These are phyloP conservation scores for Mikania micrantha DNA, from an alignment of 129 eudicot species.

Conservation along the genomic window DNA sequence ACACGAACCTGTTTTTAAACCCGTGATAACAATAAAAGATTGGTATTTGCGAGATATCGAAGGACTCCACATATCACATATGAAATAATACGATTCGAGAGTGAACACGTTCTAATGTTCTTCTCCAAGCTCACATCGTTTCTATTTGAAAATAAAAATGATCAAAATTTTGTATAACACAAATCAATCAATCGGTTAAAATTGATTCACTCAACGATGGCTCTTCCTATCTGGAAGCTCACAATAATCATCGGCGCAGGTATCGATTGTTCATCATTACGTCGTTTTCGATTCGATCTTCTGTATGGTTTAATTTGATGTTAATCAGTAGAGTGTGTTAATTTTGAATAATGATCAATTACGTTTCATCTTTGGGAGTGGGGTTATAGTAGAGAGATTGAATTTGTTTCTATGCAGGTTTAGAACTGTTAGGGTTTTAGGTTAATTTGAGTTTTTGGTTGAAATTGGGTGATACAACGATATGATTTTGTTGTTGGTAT, in stretches of 20 bases:
- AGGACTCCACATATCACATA: background rate
- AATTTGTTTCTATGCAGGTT: background rate
- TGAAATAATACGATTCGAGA: no score
- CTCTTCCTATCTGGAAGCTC: constrained; percentile 73
- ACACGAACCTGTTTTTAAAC: no score
- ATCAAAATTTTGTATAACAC: no score
- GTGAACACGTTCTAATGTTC: no score
- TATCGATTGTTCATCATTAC: constrained; percentile 3
- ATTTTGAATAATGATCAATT: background rate
- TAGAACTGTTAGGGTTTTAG: background rate
- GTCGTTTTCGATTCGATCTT: background rate
- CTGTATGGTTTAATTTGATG: background rate
- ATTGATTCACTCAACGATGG: constrained; percentile 38
- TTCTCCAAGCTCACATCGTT: background rate
- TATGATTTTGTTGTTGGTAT: background rate
- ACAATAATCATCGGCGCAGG: constrained; percentile 81
- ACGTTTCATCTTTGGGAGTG: background rate
- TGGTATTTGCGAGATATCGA: background rate
- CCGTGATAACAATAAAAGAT: no score
- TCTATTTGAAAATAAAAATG: background rate
- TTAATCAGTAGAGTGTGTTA: background rate
- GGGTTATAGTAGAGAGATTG: background rate
- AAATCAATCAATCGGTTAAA: background rate
- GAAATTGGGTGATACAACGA: background rate
- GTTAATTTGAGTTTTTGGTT: background rate